Evolutionary conservation across 768 basidiomycete species (phyloP).

Genomic region (Scleroderma bovista): DNA sequence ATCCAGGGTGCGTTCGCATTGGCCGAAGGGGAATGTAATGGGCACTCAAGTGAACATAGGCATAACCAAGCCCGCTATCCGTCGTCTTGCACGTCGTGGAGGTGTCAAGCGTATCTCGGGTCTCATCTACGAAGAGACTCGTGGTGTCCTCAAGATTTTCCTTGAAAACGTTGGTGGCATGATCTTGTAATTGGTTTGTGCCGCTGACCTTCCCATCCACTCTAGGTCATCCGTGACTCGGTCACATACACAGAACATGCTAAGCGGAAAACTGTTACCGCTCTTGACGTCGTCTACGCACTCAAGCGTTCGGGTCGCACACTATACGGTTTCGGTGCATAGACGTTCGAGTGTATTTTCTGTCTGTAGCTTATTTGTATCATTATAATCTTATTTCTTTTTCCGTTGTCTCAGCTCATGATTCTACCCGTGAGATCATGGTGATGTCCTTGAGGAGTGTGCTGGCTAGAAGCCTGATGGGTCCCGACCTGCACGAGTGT

Average conservation of each 20-base stretch:
- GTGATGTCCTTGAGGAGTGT: no score
- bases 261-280: slow-evolving; percentile 81
- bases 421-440: background rate
- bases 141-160: slow-evolving; percentile 87
- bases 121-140: slow-evolving; percentile 86
- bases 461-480: background rate
- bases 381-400: slow-evolving; percentile 18
- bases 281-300: slow-evolving; percentile 79
- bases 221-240: slow-evolving; percentile 66
- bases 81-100: slow-evolving; percentile 81
- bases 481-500: background rate
- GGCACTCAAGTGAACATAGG: background rate
- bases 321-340: slow-evolving; percentile 38
- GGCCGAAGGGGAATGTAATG: no score
- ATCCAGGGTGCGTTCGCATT: slow-evolving; percentile 65
- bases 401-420: background rate
- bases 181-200: no score
- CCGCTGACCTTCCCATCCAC: no score
- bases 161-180: slow-evolving; percentile 64
- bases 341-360: slow-evolving; percentile 1
- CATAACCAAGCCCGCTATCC: slow-evolving; percentile 34
- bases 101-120: slow-evolving; percentile 90
- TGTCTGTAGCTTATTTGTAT: slow-evolving; percentile 23
- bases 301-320: slow-evolving; percentile 70
- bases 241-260: slow-evolving; percentile 93